Evolutionary conservation across 257 asterid species (phyloP), one percentile per base, ranked within the genome.

Genomic region (Fraxinus excelsior): DNA sequence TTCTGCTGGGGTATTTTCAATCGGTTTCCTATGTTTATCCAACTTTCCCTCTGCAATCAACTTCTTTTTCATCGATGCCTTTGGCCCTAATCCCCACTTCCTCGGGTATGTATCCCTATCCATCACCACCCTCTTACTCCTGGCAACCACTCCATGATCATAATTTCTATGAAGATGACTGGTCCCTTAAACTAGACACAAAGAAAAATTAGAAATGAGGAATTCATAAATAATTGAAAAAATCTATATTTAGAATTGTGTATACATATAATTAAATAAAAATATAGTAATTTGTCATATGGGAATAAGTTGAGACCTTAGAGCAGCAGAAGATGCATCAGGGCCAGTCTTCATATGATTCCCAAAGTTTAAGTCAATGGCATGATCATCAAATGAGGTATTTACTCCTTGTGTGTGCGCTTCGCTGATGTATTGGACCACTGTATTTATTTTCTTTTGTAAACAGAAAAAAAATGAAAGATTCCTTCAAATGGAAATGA

Each of bases 381-480:
- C 83, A 37, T 79, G 84, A 28, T 77, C 85, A 4, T 86, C 86
- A 4, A 84, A 79, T 73, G 81, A 84, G 16, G 86, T 35, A 23
- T 79, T 77, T 60, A 80, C 73, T 38, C 85, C 94, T 6, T 84
- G 83, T 69, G 88, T 75, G 70, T 88, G 82, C 29, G 93, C 91
- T 74, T 90, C 92, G 40, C 82, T 82, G 38, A 90, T 87, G 71
- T 83, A 90, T 38, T 84, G 96, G 26, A 86, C 89, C 80, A 88
- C 91, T 69, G 94, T 84, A 74, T 87, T 86, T 83, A 91, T 88
- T 86, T 90, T 89, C 96, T 91, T 46, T 62, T 37, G 9, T 32
- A 7, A 40, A 18, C 28, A 67, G 68, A n/a, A 42, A n/a, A n/a
- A n/a, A 56, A 21, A 9, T 23, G n/a, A 23, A 3, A 42, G 42